Base-by-base conservation (phyloP, 1,284 basidiomycete species). In the Pseudozyma sp. region DNA sequence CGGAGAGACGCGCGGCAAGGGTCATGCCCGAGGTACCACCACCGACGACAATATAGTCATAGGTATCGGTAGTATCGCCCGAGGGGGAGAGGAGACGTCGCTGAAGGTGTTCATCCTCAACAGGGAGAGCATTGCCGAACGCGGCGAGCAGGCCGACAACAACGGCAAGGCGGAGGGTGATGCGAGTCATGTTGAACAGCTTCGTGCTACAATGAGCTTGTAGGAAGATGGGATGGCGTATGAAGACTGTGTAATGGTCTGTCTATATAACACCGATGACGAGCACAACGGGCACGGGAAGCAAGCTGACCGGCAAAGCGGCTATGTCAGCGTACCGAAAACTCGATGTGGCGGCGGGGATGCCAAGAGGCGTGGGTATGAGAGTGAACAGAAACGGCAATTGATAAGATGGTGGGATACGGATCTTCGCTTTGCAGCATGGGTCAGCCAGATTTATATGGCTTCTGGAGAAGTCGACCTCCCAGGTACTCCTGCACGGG, bases 41-140 rank as follows among this genome's bases (percentile, higher is more conserved):
- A 6, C 78, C 79, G 6, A 79, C 76, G n/a, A 79, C 59, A 35
- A 81, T 43, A 48, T 80, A 79, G 54, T 80, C 76, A 40, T 75
- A 75, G 0, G 58, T 67, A 44, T 72, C 64, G 16, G 52, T 52
- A 10, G 48, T 13, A 1, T 54, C 34, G 35, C 14, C 25, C 7
- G 38, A 6, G n/a, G 47, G 38, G 12, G 45, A 40, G 12, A 52
- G 52, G 19, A 63, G 60, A 13, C 59, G 25, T 3, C 52, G 52
- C 3, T 54, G 34, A 16, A 54, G 18, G 13, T 18, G 42, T 2
- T 39, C n/a, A 6, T 57, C 44, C 0, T 48, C 16, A 40, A 52
- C 52, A 6, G 60, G 67, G 11, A 38, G 47, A 25, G 61, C n/a
- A 9, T 34, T 25, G 34, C 53, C 39, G n/a, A 70, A 43, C 11